These are phyloP conservation scores for Aphanomyces cochlioides DNA, from an alignment of 352 stramenopile genomes.

Conservation along the genomic window DNA sequence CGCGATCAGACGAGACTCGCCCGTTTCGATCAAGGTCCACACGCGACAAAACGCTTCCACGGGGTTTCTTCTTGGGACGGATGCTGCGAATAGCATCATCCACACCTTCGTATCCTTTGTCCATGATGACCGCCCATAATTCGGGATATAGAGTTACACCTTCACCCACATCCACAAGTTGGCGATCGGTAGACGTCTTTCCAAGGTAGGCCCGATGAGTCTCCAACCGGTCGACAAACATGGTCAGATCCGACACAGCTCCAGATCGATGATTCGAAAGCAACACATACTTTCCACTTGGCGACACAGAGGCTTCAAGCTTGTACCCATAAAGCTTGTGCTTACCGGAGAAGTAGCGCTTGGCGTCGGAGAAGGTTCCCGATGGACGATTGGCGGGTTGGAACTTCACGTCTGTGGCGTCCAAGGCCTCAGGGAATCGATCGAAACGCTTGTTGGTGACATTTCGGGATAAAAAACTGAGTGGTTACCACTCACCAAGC, in stretches of 20 bases:
- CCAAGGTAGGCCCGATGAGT: not conserved
- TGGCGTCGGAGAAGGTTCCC: not conserved
- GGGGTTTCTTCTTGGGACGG: not conserved
- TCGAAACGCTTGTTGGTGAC: too few relatives aligned
- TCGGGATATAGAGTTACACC: not conserved
- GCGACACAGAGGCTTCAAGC: not conserved
- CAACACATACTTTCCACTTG: not conserved
- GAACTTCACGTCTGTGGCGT: slow-evolving; percentile 17
- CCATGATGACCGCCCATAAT: not conserved
- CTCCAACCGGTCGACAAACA: not conserved
- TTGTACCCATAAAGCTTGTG: slow-evolving; percentile 1
- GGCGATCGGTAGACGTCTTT: not conserved
- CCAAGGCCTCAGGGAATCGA: slow-evolving; percentile 4
- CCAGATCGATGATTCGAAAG: not conserved
- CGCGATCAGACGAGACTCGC: not conserved
- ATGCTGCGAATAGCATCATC: too few relatives aligned
- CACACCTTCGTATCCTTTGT: not conserved
- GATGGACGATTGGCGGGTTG: slow-evolving; percentile 4
- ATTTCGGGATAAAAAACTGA: too few relatives aligned
- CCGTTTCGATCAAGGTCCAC: not conserved
- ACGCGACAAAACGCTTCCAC: not conserved
- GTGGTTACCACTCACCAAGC: too few relatives aligned
- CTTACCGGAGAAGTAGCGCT: slow-evolving; percentile 5
- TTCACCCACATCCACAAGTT: not conserved
- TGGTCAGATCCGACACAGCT: slow-evolving; percentile 12